Percentiles rank a stretch among this genome's conserved stretches.
Conservation (phyloP, 2,329 filamentous ascomycete genomes). For the Chrysoporthe deuterocubensis region DNA sequence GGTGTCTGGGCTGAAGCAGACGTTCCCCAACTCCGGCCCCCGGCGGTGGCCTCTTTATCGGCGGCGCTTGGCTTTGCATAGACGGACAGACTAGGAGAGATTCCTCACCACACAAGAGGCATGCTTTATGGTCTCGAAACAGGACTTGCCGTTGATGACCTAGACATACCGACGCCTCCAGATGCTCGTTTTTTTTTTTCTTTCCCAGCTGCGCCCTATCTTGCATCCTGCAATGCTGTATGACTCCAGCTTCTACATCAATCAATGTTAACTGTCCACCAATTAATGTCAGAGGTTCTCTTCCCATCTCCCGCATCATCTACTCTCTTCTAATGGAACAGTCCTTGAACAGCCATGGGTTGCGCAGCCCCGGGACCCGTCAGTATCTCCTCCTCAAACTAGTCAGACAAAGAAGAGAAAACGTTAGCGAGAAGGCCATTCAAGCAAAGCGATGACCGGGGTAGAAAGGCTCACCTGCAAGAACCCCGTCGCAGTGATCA, state of each 20-base stretch:
- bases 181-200: not conserved
- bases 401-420: not conserved
- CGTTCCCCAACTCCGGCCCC: too few species aligned
- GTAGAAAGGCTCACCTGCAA: constrained; percentile 69
- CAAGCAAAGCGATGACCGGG: not conserved
- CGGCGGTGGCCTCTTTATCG: too few species aligned
- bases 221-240: not conserved
- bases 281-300: not conserved
- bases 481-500: constrained; percentile 83
- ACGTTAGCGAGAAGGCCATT: not conserved
- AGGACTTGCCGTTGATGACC: not conserved
- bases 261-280: not conserved
- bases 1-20: not conserved
- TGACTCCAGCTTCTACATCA: not conserved
- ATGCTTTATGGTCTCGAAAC: not conserved
- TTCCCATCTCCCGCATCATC: not conserved
- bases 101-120: too few species aligned
- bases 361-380: constrained; percentile 18
- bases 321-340: constrained; percentile 22
- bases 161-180: not conserved
- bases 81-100: not conserved
- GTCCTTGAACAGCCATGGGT: constrained; percentile 12
- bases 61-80: not conserved
- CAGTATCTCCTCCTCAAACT: constrained; percentile 24
- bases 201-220: not conserved